These are phyloP conservation scores for Kwoniella shandongensis DNA, from an alignment of 768 basidiomycete species.

Conservation along the genomic window DNA sequence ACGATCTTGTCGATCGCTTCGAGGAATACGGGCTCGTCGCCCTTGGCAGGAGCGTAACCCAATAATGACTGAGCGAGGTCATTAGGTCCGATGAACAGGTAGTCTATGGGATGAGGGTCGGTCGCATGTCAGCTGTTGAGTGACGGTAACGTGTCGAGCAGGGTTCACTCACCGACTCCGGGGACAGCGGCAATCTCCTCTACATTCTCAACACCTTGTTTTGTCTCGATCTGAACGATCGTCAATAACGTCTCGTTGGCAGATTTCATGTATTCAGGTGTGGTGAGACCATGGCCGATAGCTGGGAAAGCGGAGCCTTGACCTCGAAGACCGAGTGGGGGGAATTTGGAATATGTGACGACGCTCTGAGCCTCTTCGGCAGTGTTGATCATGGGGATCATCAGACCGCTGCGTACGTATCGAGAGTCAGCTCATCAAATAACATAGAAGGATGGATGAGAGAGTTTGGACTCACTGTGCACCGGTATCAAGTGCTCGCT, in stretches of 20 bases:
- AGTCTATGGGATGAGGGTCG: no score
- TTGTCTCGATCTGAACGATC: constrained; percentile 69
- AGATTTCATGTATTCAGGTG: constrained; percentile 45
- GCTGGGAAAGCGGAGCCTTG: constrained; percentile 43
- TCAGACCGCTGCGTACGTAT: constrained; percentile 33
- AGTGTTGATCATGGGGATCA: constrained; percentile 48
- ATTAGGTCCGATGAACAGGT: constrained; percentile 48
- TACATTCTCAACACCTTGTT: constrained; percentile 63
- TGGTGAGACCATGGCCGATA: constrained; percentile 39
- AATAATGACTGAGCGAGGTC: constrained; percentile 46
- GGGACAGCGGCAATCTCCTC: constrained; percentile 64
- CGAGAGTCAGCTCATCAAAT: background rate
- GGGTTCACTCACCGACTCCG: constrained; percentile 57
- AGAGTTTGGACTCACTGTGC: constrained; percentile 39
- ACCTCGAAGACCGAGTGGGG: constrained; percentile 44
- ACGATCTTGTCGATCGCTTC: constrained; percentile 43
- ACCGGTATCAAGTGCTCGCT: constrained; percentile 50
- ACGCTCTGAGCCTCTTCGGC: constrained; percentile 39
- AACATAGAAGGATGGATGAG: background rate
- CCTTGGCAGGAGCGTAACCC: constrained; percentile 38
- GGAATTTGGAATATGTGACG: constrained; percentile 47
- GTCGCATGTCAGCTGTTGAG: no score
- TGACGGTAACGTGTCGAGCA: no score
- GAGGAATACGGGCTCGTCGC: constrained; percentile 38
- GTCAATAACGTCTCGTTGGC: constrained; percentile 64